Evolutionary conservation across 1,284 basidiomycete genomes (phyloP).

Genomic region (Takashimella koratensis): DNA sequence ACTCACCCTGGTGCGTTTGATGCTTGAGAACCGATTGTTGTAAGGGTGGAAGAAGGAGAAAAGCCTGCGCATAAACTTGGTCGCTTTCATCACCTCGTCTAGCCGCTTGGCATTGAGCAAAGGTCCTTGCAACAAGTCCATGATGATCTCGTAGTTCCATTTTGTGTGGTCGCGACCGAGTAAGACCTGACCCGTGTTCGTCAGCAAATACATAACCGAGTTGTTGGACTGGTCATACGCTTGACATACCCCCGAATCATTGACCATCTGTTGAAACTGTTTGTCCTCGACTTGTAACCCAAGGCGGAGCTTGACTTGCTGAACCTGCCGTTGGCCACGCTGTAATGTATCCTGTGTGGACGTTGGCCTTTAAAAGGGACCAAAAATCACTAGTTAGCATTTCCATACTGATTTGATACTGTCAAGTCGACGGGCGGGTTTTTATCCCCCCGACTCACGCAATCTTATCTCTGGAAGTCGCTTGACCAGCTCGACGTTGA

Average conservation of each 20-base stretch:
- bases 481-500: constrained; percentile 37
- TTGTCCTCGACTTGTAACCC: constrained; percentile 92
- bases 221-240: neutral
- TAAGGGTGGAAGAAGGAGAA: constrained; percentile 93
- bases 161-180: constrained; percentile 82
- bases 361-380: too few relatives aligned
- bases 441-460: constrained; percentile 9
- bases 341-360: constrained; percentile 70
- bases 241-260: constrained; percentile 74
- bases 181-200: constrained; percentile 62
- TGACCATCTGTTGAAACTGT: constrained; percentile 72
- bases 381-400: too few relatives aligned
- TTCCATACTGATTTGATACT: too few relatives aligned
- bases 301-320: constrained; percentile 80
- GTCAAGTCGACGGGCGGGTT: too few relatives aligned
- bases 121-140: constrained; percentile 88
- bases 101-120: constrained; percentile 86
- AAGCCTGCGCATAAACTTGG: constrained; percentile 79
- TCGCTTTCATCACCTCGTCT: constrained; percentile 90
- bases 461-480: constrained; percentile 18
- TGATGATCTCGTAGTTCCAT: constrained; percentile 87
- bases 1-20: constrained; percentile 66
- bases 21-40: constrained; percentile 76
- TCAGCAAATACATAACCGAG: constrained; percentile 18
- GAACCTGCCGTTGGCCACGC: constrained; percentile 83